These are phyloP conservation scores for Trichopus zeylanicus DNA, from an alignment of 116 monocot species.

Conservation along the genomic window DNA sequence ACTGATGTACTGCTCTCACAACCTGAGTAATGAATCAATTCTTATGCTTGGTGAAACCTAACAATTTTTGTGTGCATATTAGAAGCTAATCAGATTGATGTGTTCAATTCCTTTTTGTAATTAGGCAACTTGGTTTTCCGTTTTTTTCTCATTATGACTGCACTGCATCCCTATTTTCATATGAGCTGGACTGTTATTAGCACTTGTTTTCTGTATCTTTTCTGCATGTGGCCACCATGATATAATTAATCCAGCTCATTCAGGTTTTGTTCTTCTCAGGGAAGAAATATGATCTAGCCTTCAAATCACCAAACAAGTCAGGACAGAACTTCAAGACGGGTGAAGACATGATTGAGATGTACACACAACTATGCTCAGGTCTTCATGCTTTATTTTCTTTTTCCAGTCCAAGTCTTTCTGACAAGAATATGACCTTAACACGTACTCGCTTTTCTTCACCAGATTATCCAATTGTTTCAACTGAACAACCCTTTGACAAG, in stretches of 20 bases:
- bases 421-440: background rate
- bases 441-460: background rate
- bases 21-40: no score
- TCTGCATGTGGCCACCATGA: background rate
- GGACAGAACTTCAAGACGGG: constrained; percentile 85
- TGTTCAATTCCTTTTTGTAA: no score
- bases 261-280: constrained; percentile 27
- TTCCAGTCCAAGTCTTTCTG: background rate
- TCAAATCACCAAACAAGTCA: constrained; percentile 73
- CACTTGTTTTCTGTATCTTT: background rate
- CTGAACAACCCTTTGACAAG: constrained; percentile 93
- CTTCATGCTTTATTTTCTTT: constrained; percentile 2
- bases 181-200: no score
- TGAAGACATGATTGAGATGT: constrained; percentile 89
- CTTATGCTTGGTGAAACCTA: background rate
- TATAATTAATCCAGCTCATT: background rate
- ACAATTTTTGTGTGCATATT: background rate
- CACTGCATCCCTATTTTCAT: no score
- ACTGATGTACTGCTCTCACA: background rate
- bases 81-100: background rate
- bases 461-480: constrained; percentile 85
- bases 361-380: constrained; percentile 79
- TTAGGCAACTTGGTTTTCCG: no score
- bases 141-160: no score
- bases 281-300: constrained; percentile 85